Conservation (phyloP, 768 basidiomycete genomes). For the Suillus spraguei region DNA sequence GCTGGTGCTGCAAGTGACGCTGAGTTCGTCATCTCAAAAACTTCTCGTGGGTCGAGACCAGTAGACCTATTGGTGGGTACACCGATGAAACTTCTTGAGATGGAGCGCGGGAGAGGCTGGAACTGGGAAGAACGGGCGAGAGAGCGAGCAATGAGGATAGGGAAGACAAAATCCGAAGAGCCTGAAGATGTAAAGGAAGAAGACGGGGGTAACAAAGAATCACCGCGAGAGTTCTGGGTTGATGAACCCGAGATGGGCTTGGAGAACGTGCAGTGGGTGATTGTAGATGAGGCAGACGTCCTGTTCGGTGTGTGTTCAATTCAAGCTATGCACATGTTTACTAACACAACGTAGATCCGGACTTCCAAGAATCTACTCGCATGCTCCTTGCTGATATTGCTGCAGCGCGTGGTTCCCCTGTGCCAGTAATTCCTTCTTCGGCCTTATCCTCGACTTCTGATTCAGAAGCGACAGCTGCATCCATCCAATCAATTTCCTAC, state of each 20-base stretch:
- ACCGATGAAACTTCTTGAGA: conserved; percentile 62
- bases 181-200: conserved; percentile 19
- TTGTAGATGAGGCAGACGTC: conserved; percentile 91
- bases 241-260: conserved; percentile 63
- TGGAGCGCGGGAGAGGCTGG: conserved; percentile 58
- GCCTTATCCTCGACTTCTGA: conserved; percentile 19
- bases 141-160: conserved; percentile 26
- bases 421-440: conserved; percentile 20
- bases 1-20: conserved; percentile 21
- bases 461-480: conserved; percentile 12
- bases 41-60: conserved; percentile 18
- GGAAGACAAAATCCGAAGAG: conserved; percentile 34
- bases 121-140: conserved; percentile 39
- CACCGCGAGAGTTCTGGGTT: conserved; percentile 39
- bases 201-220: conserved; percentile 23
- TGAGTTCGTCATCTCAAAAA: conserved; percentile 31
- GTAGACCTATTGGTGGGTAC: conserved; percentile 69
- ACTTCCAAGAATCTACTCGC: conserved; percentile 78
- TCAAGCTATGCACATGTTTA: not conserved
- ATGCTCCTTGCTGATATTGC: conserved; percentile 72
- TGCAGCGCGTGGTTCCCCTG: conserved; percentile 46
- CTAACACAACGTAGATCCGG: conserved; percentile 55
- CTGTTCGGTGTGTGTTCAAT: conserved; percentile 63
- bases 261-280: conserved; percentile 81
- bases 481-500: conserved; percentile 40